Evolutionary conservation across 371 early-diverging fungal genomes (phyloP).

Genomic region (Syncephalastrum racemosum): DNA sequence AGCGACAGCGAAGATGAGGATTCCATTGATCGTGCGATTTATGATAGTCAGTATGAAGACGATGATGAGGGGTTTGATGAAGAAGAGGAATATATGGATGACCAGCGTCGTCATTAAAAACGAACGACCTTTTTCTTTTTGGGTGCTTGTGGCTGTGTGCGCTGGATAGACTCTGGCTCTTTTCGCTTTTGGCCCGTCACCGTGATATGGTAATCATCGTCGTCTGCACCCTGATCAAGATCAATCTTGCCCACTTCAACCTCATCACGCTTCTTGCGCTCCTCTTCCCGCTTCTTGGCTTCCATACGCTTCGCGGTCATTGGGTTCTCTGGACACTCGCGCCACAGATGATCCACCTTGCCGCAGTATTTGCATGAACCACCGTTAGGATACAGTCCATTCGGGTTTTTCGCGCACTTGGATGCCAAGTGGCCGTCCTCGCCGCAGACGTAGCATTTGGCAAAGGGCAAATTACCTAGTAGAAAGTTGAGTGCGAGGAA

Average conservation of each 20-base stretch:
- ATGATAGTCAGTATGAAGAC: conserved; percentile 24
- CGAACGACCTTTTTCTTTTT: conserved; percentile 39
- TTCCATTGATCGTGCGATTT: conserved; percentile 21
- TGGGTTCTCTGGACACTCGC: conserved; percentile 60
- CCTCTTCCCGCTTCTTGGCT: too few relatives aligned
- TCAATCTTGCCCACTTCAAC: conserved; percentile 70
- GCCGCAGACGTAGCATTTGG: conserved; percentile 88
- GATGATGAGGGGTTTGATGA: conserved; percentile 41
- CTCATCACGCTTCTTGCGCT: conserved; percentile 58
- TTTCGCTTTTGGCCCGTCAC: conserved; percentile 51
- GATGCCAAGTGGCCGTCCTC: conserved; percentile 81
- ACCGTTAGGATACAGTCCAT: conserved; percentile 90
- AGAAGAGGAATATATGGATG: conserved; percentile 23
- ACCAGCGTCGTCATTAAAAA: conserved; percentile 8
- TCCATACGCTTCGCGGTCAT: too few relatives aligned
- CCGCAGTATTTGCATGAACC: conserved; percentile 89
- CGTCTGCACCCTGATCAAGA: conserved; percentile 76
- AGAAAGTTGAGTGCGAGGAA: neutral
- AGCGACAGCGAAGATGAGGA: conserved; percentile 20
- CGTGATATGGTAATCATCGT: conserved; percentile 74
- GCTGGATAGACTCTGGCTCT: conserved; percentile 43
- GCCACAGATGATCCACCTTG: conserved; percentile 80
- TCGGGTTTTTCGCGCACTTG: conserved; percentile 82
- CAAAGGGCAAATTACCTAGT: conserved; percentile 57
- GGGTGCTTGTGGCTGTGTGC: conserved; percentile 24